A percentile compares a stretch with the other conserved stretches of the same genome.
These are phyloP conservation scores for Arxiozyma bovina DNA, from an alignment of 1,139 yeast species.

Conservation along the genomic window DNA sequence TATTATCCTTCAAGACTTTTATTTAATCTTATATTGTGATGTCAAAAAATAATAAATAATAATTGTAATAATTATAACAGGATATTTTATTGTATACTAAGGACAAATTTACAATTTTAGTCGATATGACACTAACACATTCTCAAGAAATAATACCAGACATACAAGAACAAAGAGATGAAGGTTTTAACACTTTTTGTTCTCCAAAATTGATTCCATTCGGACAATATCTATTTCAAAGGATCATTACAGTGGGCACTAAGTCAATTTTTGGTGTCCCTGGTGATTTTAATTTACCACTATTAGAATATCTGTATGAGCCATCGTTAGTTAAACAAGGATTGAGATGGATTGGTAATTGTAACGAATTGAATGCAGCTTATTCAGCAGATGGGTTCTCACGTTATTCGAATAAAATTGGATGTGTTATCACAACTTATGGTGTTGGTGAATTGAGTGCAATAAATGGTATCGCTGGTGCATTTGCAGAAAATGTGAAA, in stretches of 20 bases:
- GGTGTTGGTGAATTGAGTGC: slow-evolving; percentile 73
- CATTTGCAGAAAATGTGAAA: slow-evolving; percentile 58
- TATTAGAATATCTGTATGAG: slow-evolving; percentile 45
- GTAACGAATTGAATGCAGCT: slow-evolving; percentile 52
- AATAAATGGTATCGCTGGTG: slow-evolving; percentile 57
- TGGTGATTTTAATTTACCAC: slow-evolving; percentile 51
- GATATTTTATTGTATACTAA: too few species aligned
- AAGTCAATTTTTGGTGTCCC: slow-evolving; percentile 39
- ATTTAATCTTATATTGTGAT: not conserved
- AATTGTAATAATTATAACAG: not conserved
- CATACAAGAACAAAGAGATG: not conserved
- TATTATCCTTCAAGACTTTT: not conserved
- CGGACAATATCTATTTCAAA: slow-evolving; percentile 30
- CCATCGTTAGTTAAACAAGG: slow-evolving; percentile 16
- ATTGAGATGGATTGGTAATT: slow-evolving; percentile 40
- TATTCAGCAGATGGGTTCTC: slow-evolving; percentile 65
- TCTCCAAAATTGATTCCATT: slow-evolving; percentile 17
- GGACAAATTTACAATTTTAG: not conserved
- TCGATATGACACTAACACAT: not conserved
- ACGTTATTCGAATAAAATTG: slow-evolving; percentile 50
- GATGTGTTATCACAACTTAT: slow-evolving; percentile 53
- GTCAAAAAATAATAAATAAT: too few species aligned
- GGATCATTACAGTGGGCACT: slow-evolving; percentile 25
- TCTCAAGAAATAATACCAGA: not conserved
- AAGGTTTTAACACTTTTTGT: not conserved